Percentiles rank a stretch among this genome's conserved stretches.
Evolutionary conservation across 805 yeast genomes (phyloP).

Genomic region (Candida ficus): DNA sequence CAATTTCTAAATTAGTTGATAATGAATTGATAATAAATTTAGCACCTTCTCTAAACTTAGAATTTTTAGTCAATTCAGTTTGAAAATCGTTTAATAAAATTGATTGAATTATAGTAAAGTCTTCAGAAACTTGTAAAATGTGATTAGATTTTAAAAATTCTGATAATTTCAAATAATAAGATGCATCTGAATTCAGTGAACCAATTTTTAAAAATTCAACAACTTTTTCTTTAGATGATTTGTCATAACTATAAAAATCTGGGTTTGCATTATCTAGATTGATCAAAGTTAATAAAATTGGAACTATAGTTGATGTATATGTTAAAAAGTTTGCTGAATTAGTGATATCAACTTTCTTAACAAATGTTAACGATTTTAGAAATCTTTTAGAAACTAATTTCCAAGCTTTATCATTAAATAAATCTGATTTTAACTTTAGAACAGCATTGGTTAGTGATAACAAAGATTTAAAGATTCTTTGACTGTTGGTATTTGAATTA

Average conservation of each 20-base stretch:
- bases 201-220: slow-evolving; percentile 46
- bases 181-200: slow-evolving; percentile 45
- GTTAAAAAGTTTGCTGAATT: slow-evolving; percentile 32
- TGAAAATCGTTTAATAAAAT: slow-evolving; percentile 26
- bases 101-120: slow-evolving; percentile 23
- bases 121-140: slow-evolving; percentile 7
- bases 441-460: slow-evolving; percentile 34
- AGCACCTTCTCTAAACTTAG: slow-evolving; percentile 27
- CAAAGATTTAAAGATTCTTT: slow-evolving; percentile 37
- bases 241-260: slow-evolving; percentile 51
- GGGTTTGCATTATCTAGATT: slow-evolving; percentile 40
- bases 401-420: slow-evolving; percentile 22
- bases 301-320: slow-evolving; percentile 42
- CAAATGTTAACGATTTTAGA: slow-evolving; percentile 29
- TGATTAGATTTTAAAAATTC: slow-evolving; percentile 17
- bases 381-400: slow-evolving; percentile 29
- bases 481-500: slow-evolving; percentile 31
- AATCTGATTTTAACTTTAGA: slow-evolving; percentile 18
- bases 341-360: slow-evolving; percentile 20
- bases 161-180: slow-evolving; percentile 36
- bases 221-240: slow-evolving; percentile 40
- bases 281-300: slow-evolving; percentile 44
- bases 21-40: slow-evolving; percentile 29
- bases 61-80: slow-evolving; percentile 25
- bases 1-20: slow-evolving; percentile 19